These are phyloP conservation scores for Cladosporium velox DNA, from an alignment of 2,329 filamentous ascomycete genomes.

Conservation along the genomic window DNA sequence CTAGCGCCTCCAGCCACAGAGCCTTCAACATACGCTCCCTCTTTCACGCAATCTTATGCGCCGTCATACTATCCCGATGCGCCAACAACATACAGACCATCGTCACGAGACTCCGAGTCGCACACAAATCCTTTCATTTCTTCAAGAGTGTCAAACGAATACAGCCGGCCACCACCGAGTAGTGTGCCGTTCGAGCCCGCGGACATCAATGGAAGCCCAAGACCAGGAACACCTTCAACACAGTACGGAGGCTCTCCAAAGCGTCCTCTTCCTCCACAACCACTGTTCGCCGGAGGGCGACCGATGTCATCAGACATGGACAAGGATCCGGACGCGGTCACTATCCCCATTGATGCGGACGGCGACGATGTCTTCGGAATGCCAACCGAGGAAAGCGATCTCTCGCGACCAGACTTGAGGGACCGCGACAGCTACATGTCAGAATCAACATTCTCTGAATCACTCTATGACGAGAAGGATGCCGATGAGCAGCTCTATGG, in stretches of 20 bases:
- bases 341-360: constrained; percentile 65
- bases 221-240: constrained; percentile 87
- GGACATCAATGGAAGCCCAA: constrained; percentile 84
- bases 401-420: constrained; percentile 56
- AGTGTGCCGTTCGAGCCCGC: constrained; percentile 78
- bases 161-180: constrained; percentile 69
- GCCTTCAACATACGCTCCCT: constrained; percentile 59
- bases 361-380: constrained; percentile 66
- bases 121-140: constrained; percentile 56
- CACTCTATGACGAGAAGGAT: constrained; percentile 61
- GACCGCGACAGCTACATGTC: constrained; percentile 66
- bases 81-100: constrained; percentile 57
- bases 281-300: constrained; percentile 68
- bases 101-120: constrained; percentile 58
- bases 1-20: constrained; percentile 61
- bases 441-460: constrained; percentile 61
- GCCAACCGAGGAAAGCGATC: constrained; percentile 56
- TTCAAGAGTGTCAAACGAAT: constrained; percentile 60
- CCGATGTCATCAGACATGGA: constrained; percentile 45
- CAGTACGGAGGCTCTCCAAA: constrained; percentile 85
- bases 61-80: constrained; percentile 20
- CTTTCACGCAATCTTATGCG: constrained; percentile 12
- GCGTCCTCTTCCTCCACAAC: constrained; percentile 83
- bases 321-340: constrained; percentile 60
- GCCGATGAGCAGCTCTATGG: constrained; percentile 66